phyloP scores from a whole-genome alignment of 257 asterid species.

The Lycium barbarum region DNA sequence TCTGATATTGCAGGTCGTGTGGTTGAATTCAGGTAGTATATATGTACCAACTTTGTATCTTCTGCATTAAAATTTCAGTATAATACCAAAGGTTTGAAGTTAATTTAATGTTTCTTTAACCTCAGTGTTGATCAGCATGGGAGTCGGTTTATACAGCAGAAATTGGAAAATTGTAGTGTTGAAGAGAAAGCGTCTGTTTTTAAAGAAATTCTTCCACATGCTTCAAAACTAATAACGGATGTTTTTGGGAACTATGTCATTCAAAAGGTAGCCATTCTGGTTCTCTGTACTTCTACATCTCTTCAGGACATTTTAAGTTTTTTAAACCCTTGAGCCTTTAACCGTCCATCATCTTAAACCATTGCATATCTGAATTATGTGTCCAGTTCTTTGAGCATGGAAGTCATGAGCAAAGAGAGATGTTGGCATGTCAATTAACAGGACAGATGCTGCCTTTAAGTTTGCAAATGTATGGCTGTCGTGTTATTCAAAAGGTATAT shows the following conservation, averaged over 20 bases:
- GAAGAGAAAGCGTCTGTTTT: constrained; percentile 80
- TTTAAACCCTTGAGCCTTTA: constrained; percentile 20
- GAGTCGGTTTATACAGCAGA: constrained; percentile 89
- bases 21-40: constrained; percentile 74
- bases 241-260: constrained; percentile 94
- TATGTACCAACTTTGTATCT: neutral
- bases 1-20: constrained; percentile 73
- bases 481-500: constrained; percentile 92
- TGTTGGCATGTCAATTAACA: constrained; percentile 71
- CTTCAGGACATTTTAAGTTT: constrained; percentile 1
- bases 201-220: constrained; percentile 79
- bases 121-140: constrained; percentile 90
- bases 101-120: constrained; percentile 22
- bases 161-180: constrained; percentile 71
- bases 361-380: constrained; percentile 35
- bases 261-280: constrained; percentile 67
- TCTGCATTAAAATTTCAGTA: constrained; percentile 15
- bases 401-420: constrained; percentile 72
- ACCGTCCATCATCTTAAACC: constrained; percentile 17
- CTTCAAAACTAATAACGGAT: constrained; percentile 76
- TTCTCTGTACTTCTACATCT: constrained; percentile 18
- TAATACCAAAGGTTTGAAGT: neutral
- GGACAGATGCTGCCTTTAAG: constrained; percentile 78
- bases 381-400: constrained; percentile 88
- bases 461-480: constrained; percentile 96